Evolutionary conservation across 352 stramenopile species (phyloP), one percentile per base, ranked within the genome.

Genomic region (Globisporangium middletonii): DNA sequence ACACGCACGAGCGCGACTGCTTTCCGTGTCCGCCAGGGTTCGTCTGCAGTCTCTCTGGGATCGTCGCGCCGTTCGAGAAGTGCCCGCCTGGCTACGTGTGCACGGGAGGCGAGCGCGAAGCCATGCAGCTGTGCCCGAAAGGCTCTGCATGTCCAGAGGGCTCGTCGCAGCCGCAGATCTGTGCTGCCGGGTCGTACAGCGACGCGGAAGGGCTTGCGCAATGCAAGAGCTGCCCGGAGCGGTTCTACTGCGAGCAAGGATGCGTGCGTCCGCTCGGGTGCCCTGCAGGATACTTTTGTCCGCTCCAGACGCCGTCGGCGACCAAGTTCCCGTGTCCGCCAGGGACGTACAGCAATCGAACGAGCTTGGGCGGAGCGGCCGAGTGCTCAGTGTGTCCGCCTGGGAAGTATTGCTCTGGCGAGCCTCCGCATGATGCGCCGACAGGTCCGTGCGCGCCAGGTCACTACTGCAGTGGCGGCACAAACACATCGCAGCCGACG

Each of bases 381-480:
- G 79, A 89, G 42, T 93, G 81, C 58, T 55, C 59, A 1, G 27
- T 50, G 23, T 93, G 85, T 75, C 72, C 78, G 23, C 62, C 69
- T n/a, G 91, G 89, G 0, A 75, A 76, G 11, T 97, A 89, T 58
- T 98, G 91, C 59, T 84, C 72, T 1, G 82, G 80, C 8, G 56
- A 75, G 2, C 35, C 65, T 26, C 79, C 74, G 15, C 92, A 80
- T 11, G 58, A 77, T 63, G 48, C 42, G 1, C 72, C 78, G 0
- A 90, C 80, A 27, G 85, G 77, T 2, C 55, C 59, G 1, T 97
- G 89, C 53, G 73, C 62, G 6, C 72, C 77, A 3, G 86, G 85
- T 6, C 70, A 83, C 53, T 94, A 80, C 52, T 98, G 92, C 50
- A 52, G 61, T 23, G 66, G 64, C 0, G 75, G 76, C 19, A 69